Evolutionary conservation across 2,329 filamentous ascomycete genomes (phyloP), one percentile per base, ranked within the genome.

Genomic region (Fusarium falciforme): DNA sequence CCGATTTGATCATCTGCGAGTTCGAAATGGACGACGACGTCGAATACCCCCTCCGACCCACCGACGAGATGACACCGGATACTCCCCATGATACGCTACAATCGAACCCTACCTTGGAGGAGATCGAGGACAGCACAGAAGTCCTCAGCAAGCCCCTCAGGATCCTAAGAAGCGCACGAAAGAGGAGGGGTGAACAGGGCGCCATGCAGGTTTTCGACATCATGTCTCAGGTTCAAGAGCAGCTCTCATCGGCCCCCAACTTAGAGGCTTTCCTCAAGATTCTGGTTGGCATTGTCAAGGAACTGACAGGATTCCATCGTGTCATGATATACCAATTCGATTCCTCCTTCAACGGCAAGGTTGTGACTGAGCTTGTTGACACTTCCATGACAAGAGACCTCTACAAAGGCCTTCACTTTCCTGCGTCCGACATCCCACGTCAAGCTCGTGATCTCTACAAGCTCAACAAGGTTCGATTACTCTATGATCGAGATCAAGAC

Each of bases 321-420:
- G 94, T 97, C 57, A 95, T 98, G 93, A 89, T 98, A 2, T 98
- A 97, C 78, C 94, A 97, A 80, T 98, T 98, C 73, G 95, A 98
- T 80, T 86, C 91, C 6, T 83, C 87, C 1, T 96, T 93, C 86
- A 97, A 97, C 76, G 95, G 94, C 20, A 91, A 93, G 65, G 94
- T 97, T 1, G 94, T 97, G 6, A 94, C 94, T 1, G 95, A 98
- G 80, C 85, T 97, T 12, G 93, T 97, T 10, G 93, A 98, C 79
- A 93, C 93, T 1, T 86, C 90, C 20, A 91, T 92, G 35, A 96
- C 94, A 0, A 92, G 92, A 64, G 95, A 97, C 80, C 84, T 97
- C 0, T 98, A 95, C 84, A 94, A 95, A 79, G 95, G 94, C 0
- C 86, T 98, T 5, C 93, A 96, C 79, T 98, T 98, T 71, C 95